Evolutionary conservation across 1,284 basidiomycete species (phyloP), one percentile per base, ranked within the genome.

Genomic region (Uromyces viciae-fabae): DNA sequence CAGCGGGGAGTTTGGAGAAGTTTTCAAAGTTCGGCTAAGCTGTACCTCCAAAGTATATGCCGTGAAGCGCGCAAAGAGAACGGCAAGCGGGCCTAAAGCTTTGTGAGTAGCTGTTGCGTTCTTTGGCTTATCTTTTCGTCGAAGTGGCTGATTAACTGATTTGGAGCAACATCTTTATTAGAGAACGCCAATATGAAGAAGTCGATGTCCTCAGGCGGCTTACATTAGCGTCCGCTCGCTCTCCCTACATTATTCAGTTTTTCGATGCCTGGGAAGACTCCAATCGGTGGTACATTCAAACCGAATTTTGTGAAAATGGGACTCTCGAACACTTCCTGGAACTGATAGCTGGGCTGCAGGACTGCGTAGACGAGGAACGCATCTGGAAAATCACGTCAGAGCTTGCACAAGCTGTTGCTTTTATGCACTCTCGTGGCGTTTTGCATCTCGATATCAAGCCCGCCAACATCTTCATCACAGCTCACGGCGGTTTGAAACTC

Each of bases 381-480:
- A 92, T 98, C 68, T 99, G 97, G 97, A 99, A 99, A 89, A 92
- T 98, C 83, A 89, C 96, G 80, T 91, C 92, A 58, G 97, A 99
- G 86, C 88, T 99, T 81, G 91, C 91, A 84, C 83, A 85, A 5
- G 87, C 96, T 82, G 88, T 99, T 82, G 89, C 89, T 82, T 95
- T 95, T 87, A 93, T 99, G 82, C 97, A 99, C 86, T 89, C 90
- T 81, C 89, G 91, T 77, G 92, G 92, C 75, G 91, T 98, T 72
- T 92, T 99, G 76, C 97, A 99, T 87, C 90, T 99, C 79, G 97
- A 99, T 87, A 88, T 99, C 84, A 99, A 99, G 88, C 97, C 97
- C 17, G 95, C 94, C 80, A 99, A 99, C 85, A 92, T 99, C 79
- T 94, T 99, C 85, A 90, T 99, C 83, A 95, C 94, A 2, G 89